Conservation (phyloP, 495 filamentous ascomycete genomes). For the Poronia punctata region DNA sequence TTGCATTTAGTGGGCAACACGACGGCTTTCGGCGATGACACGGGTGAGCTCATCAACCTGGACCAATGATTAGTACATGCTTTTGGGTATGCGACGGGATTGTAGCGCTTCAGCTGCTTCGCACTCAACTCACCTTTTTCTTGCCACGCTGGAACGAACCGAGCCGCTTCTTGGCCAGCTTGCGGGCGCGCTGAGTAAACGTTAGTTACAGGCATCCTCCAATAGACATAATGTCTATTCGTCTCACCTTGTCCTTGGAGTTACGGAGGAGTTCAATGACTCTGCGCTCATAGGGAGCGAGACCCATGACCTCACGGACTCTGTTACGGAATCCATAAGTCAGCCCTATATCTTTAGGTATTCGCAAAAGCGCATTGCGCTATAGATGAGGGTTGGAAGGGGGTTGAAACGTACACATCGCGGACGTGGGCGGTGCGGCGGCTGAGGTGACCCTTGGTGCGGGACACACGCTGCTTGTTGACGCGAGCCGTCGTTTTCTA, state of each 20-base stretch:
- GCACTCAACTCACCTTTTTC: slow-evolving; percentile 55
- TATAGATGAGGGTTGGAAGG: neutral
- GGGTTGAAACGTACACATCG: slow-evolving; percentile 12
- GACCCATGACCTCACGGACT: slow-evolving; percentile 90
- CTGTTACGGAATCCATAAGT: slow-evolving; percentile 48
- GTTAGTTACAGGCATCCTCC: neutral
- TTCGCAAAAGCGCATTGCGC: too few species aligned
- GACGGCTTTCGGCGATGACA: slow-evolving; percentile 92
- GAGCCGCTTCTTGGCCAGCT: slow-evolving; percentile 99
- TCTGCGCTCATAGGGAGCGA: slow-evolving; percentile 95
- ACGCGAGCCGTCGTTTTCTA: slow-evolving; percentile 88
- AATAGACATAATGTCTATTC: neutral
- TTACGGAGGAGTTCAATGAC: slow-evolving; percentile 98
- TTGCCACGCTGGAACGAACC: slow-evolving; percentile 96
- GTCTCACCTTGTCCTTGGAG: slow-evolving; percentile 75
- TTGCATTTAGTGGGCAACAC: slow-evolving; percentile 60
- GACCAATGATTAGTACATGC: neutral
- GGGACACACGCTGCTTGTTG: slow-evolving; percentile 78
- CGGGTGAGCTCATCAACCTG: slow-evolving; percentile 88
- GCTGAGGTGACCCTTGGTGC: slow-evolving; percentile 84
- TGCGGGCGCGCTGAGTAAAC: slow-evolving; percentile 64
- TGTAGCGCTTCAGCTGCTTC: neutral
- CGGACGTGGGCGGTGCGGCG: slow-evolving; percentile 90
- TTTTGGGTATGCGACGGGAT: too few species aligned
- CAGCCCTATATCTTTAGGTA: too few species aligned